Base-by-base conservation (phyloP, 805 yeast species). In the Pichia occidentalis region DNA sequence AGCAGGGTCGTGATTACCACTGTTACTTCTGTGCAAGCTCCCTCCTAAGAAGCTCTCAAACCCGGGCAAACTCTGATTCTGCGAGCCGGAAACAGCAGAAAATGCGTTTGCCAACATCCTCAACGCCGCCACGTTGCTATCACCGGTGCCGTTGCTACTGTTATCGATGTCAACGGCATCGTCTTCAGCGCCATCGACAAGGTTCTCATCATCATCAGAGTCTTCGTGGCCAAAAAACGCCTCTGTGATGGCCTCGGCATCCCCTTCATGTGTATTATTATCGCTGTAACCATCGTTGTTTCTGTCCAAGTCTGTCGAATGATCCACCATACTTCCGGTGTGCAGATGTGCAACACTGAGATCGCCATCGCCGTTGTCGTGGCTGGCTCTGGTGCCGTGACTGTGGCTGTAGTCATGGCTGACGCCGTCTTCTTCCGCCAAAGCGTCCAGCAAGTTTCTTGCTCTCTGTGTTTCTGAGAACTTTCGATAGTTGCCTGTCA, bases 401-500 rank as follows among this genome's bases (percentile, higher is more conserved):
- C n/a, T n/a, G n/a, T n/a, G n/a, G n/a, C n/a, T n/a, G n/a, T n/a
- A 40, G 47, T 33, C 28, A 35, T 46, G 37, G 24, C 29, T 22
- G 1, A 18, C 16, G 31, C 24, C 31, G 37, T 34, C 44, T 16
- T 46, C 50, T 10, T 44, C 57, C 4, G 45, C 53, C 11, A 29
- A 7, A 17, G 9, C 12, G 13, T 33, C 37, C n/a, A 35, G n/a
- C 21, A 30, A 23, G 46, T 36, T 31, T 40, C 47, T 23, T 29
- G 35, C 35, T 26, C 35, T 38, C 22, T 48, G 29, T 9, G 54
- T 46, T 29, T 54, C 57, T 2, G 65, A 59, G 40, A 49, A 54
- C 12, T 63, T 45, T 40, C 64, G 50, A 37, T 61, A 60, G 27
- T 67, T 68, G 12, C 63, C 67, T 7, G 72, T 59, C 31, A 71